phyloP scores from a whole-genome alignment of 352 stramenopile species.

The Paralagenidium karlingii region DNA sequence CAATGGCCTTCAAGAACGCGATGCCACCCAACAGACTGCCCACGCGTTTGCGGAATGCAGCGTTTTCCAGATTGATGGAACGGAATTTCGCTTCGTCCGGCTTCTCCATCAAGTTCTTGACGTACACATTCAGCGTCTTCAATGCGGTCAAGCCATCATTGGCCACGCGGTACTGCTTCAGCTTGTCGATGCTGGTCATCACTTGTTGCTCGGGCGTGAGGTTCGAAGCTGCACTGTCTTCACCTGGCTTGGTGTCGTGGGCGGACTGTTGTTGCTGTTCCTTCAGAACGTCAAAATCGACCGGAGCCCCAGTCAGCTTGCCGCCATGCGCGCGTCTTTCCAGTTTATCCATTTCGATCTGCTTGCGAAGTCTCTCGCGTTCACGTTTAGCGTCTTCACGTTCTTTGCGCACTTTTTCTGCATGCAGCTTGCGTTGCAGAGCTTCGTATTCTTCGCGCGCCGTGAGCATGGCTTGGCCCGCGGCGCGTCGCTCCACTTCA shows the following conservation, averaged over 20 bases:
- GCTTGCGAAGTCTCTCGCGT: conserved; percentile 75
- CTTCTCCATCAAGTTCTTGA: conserved; percentile 82
- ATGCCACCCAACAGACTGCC: conserved; percentile 71
- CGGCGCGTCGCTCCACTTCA: conserved; percentile 63
- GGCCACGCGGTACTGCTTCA: conserved; percentile 80
- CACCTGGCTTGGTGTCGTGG: conserved; percentile 8
- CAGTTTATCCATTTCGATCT: conserved; percentile 87
- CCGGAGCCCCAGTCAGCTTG: conserved; percentile 53
- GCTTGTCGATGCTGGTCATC: conserved; percentile 51
- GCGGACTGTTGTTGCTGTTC: conserved; percentile 2
- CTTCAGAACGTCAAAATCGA: conserved; percentile 18
- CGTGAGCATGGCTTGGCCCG: conserved; percentile 60
- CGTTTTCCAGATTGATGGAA: conserved; percentile 84
- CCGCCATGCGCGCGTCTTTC: conserved; percentile 75
- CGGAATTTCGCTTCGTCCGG: conserved; percentile 85
- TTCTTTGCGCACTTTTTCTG: conserved; percentile 80
- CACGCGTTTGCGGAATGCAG: conserved; percentile 84
- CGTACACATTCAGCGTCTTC: conserved; percentile 78
- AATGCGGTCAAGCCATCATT: conserved; percentile 68
- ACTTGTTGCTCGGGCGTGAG: conserved; percentile 59
- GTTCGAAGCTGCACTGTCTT: conserved; percentile 1
- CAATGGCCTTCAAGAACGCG: conserved; percentile 72
- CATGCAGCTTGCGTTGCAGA: conserved; percentile 63
- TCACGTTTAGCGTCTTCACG: conserved; percentile 82
- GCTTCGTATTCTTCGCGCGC: conserved; percentile 74